Base-by-base conservation (phyloP, 208 protist genomes). In the Leishmania tropica region DNA sequence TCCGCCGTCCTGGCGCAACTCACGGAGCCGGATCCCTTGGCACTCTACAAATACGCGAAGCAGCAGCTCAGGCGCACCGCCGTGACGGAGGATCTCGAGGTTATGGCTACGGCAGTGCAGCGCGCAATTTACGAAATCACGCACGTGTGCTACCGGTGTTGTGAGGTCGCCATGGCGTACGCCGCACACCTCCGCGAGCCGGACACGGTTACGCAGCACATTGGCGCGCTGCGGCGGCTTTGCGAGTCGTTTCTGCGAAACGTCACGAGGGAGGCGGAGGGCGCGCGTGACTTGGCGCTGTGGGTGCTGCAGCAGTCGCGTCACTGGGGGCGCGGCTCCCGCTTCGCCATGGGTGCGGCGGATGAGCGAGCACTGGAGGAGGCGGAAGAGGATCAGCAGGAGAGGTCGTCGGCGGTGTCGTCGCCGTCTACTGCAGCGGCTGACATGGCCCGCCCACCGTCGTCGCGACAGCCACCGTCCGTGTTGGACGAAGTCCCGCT, bases 1-100 rank as follows among this genome's bases (percentile, higher is more conserved):
- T 88, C 89, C 56, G 89, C 91, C 2, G 51, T 96, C 1, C 72
- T 96, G 62, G 90, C 89, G 64, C 90, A 91, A n/a, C 51, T 95
- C 70, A 79, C 90, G 3, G 74, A 74, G 40, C 89, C 90, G 0
- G 64, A 81, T 24, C 62, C 72, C 2, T 71, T 54, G 31, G 76
- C 79, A 42, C 76, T 94, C 28, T 80, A 79, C 67, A 47, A 56
- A 51, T 93, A 93, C 81, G 91, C 88, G 71, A 79, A 51, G 51
- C 47, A 68, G 19, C 77, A 64, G 58, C 78, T 94, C 53, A 65
- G 88, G 75, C 80, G 87, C 21, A 67, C 65, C 3, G 89, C 79
- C 8, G 58, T 93, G 35, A 71, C 81, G 19, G 86, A 90, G 3
- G 86, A 92, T 71, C 71, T 89, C 6, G 88, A 88, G 40, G 73